Evolutionary conservation across 2,329 filamentous ascomycete genomes (phyloP).

Genomic region (Graphiopsis chlorocephala): DNA sequence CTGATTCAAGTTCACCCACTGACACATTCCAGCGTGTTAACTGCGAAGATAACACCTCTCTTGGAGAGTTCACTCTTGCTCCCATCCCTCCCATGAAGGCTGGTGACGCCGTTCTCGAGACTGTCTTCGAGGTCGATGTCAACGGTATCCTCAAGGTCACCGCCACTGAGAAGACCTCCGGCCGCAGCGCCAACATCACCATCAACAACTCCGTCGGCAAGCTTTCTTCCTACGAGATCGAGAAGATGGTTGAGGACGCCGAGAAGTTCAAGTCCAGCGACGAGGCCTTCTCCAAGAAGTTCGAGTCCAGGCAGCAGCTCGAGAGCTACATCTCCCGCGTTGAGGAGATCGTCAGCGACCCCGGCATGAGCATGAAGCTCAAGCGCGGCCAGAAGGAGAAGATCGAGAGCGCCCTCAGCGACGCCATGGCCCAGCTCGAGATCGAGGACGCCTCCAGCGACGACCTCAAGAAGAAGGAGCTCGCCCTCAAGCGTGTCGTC

Average conservation of each 20-base stretch:
- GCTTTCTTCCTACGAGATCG: constrained; percentile 89
- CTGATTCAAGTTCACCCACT: too few relatives aligned
- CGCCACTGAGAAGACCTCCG: constrained; percentile 97
- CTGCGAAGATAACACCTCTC: constrained; percentile 96
- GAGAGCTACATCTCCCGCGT: constrained; percentile 98
- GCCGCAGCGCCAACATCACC: constrained; percentile 97
- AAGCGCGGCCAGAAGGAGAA: constrained; percentile 99
- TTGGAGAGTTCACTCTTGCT: constrained; percentile 90
- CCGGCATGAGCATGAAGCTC: constrained; percentile 90
- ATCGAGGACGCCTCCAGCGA: constrained; percentile 87
- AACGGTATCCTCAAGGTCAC: constrained; percentile 98
- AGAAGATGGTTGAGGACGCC: constrained; percentile 96
- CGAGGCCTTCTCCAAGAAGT: constrained; percentile 98
- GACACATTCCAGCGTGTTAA: too few relatives aligned
- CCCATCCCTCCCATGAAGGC: constrained; percentile 76
- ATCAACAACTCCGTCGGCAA: constrained; percentile 99
- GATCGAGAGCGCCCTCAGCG: constrained; percentile 94
- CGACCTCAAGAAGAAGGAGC: constrained; percentile 99
- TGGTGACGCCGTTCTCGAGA: constrained; percentile 93
- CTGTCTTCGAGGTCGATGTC: constrained; percentile 99
- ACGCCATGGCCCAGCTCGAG: constrained; percentile 97
- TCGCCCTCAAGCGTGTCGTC: constrained; percentile 93
- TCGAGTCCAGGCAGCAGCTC: constrained; percentile 98
- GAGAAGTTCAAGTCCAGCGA: constrained; percentile 99
- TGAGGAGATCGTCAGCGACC: constrained; percentile 98